Percentiles rank a stretch among this genome's conserved stretches.
These are phyloP conservation scores for Auricularia cornea DNA, from an alignment of 768 basidiomycete genomes.

Conservation along the genomic window DNA sequence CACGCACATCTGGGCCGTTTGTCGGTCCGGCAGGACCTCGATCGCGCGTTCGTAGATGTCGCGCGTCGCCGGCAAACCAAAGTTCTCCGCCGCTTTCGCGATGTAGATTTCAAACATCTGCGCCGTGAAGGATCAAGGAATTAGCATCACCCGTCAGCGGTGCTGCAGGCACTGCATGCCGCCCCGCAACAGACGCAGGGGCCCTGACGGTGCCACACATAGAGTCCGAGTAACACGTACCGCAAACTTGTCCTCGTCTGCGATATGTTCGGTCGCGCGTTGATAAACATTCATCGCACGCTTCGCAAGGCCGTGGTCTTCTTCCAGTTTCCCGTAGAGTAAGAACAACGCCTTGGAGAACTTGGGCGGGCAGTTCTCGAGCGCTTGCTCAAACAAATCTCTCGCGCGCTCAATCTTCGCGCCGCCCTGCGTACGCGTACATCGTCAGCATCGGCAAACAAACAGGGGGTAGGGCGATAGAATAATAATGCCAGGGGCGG, in stretches of 20 bases:
- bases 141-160: conserved; percentile 1
- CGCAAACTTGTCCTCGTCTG: conserved; percentile 90
- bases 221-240: conserved; percentile 44
- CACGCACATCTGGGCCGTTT: conserved; percentile 96
- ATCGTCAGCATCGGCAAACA: not conserved
- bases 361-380: conserved; percentile 93
- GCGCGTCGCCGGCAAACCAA: conserved; percentile 90
- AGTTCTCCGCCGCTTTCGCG: conserved; percentile 92
- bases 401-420: conserved; percentile 91
- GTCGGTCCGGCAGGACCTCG: conserved; percentile 84
- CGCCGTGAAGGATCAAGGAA: not conserved
- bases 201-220: not conserved
- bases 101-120: conserved; percentile 98
- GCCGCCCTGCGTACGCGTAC: conserved; percentile 52
- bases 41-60: conserved; percentile 94
- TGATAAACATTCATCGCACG: conserved; percentile 95
- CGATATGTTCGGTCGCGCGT: conserved; percentile 78
- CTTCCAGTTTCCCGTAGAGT: conserved; percentile 93
- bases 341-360: conserved; percentile 92
- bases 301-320: conserved; percentile 91
- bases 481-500: not conserved
- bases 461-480: not conserved
- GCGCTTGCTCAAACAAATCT: conserved; percentile 94
- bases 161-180: not conserved
- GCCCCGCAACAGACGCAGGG: not conserved